Evolutionary conservation across 148 eudicot genomes (phyloP).

Genomic region (Rhododendron molle): DNA sequence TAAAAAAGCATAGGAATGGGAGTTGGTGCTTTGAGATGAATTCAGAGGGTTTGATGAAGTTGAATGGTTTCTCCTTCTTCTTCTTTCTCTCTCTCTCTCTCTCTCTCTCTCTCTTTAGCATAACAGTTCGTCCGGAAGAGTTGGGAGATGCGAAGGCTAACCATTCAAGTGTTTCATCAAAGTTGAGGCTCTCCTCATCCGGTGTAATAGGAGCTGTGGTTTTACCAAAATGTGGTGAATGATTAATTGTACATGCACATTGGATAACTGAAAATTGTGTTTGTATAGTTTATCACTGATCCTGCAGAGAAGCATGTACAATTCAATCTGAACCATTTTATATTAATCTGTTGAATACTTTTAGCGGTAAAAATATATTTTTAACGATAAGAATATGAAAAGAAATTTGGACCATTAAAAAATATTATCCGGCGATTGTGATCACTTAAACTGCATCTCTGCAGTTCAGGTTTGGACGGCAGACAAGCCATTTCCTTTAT

Average conservation of each 20-base stretch:
- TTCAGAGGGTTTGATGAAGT: neutral
- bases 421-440: rapidly evolving
- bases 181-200: constrained; percentile 1
- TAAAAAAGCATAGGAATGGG: neutral
- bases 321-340: no score
- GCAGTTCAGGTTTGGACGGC: no score
- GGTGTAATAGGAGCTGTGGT: neutral
- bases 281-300: no score
- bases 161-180: neutral
- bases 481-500: no score
- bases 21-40: neutral
- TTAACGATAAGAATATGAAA: no score
- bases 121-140: neutral
- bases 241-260: neutral
- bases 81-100: neutral
- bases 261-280: no score
- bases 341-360: no score
- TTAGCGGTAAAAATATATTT: no score
- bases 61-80: neutral
- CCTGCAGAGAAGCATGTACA: no score
- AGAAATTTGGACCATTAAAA: no score
- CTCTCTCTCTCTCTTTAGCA: neutral
- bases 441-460: no score
- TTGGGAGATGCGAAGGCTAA: neutral
- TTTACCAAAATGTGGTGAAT: neutral